Evolutionary conservation across 345 rosid species (phyloP).

Genomic region (Eucalyptus cladocalyx): DNA sequence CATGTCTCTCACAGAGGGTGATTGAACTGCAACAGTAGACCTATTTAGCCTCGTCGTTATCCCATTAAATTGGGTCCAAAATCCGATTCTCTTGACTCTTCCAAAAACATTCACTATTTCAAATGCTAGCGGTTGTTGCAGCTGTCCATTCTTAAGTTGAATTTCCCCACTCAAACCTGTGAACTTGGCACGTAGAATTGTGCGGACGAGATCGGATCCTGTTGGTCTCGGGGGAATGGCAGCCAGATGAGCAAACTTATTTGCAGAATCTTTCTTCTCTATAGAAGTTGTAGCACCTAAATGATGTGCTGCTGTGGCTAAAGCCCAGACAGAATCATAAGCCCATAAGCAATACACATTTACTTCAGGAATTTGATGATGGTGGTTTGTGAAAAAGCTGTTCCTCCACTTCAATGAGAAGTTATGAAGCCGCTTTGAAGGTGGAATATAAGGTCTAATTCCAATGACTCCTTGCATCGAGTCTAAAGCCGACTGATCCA

Average conservation of each 20-base stretch:
- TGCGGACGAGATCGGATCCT: too few species aligned
- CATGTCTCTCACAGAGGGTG: not conserved
- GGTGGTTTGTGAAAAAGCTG: not conserved
- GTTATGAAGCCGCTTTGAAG: not conserved
- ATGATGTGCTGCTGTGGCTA: constrained; percentile 19
- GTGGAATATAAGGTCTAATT: not conserved
- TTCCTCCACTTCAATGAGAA: not conserved
- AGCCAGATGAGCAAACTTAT: too few species aligned
- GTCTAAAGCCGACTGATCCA: not conserved
- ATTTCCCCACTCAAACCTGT: too few species aligned
- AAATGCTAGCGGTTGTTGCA: too few species aligned
- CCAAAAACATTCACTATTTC: too few species aligned
- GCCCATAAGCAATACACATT: constrained; percentile 11
- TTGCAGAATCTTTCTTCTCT: too few species aligned
- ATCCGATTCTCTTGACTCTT: too few species aligned
- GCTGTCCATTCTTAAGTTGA: too few species aligned
- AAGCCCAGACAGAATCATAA: constrained; percentile 25
- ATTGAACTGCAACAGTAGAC: not conserved
- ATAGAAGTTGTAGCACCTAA: not conserved
- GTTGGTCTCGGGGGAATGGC: too few species aligned
- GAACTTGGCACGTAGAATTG: too few species aligned
- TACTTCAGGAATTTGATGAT: not conserved
- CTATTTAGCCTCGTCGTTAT: not conserved
- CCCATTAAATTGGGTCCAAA: constrained; percentile 11
- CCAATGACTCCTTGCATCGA: not conserved